Percentiles rank a stretch among this genome's conserved stretches.
Evolutionary conservation across 306 rosid species (phyloP).

Genomic region (Albizia julibrissin): DNA sequence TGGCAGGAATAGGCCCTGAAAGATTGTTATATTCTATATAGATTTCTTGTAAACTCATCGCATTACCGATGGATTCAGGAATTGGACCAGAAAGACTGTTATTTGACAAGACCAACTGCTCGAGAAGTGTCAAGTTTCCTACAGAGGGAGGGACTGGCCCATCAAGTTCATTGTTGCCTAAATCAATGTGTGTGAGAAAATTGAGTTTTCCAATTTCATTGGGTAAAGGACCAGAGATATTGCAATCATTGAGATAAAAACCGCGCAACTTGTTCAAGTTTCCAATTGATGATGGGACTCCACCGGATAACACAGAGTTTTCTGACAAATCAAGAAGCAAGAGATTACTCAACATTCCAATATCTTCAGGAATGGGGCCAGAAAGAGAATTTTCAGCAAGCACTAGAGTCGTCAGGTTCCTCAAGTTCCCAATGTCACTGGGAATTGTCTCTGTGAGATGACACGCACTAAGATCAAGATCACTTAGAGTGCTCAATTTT

Average conservation of each 20-base stretch:
- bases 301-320: not conserved
- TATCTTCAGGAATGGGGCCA: not conserved
- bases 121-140: not conserved
- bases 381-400: not conserved
- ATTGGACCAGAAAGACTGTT: not conserved
- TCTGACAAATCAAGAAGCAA: not conserved
- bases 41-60: not conserved
- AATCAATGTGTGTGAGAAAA: not conserved
- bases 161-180: not conserved
- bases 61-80: not conserved
- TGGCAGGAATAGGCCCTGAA: not conserved
- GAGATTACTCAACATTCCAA: not conserved
- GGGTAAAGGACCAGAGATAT: not conserved
- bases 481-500: not conserved
- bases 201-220: not conserved
- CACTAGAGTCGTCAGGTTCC: not conserved
- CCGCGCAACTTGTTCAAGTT: not conserved
- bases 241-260: not conserved
- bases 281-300: conserved; percentile 37
- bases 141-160: not conserved
- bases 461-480: not conserved
- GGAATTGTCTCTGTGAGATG: not conserved
- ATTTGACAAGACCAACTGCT: not conserved
- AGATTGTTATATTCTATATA: not conserved
- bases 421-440: not conserved